A percentile compares a stretch with the other conserved stretches of the same genome.
Conservation (phyloP, 768 basidiomycete species). For the Boletus vinaceobasis region DNA sequence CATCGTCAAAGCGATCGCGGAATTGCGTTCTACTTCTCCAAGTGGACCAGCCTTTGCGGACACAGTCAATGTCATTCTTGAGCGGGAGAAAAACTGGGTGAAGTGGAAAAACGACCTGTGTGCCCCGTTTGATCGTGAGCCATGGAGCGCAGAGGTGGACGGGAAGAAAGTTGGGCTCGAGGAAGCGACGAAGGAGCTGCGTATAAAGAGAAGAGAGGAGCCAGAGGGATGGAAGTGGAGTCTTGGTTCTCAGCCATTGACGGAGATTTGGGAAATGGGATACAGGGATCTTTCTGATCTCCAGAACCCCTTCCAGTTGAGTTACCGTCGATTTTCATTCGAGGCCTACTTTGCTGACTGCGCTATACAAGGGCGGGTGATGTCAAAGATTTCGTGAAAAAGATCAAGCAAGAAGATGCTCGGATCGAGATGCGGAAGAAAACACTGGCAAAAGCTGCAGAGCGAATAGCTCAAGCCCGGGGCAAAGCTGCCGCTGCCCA, state of each 20-base stretch:
- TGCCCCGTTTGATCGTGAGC: slow-evolving; percentile 71
- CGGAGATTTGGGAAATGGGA: slow-evolving; percentile 83
- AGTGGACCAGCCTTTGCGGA: slow-evolving; percentile 76
- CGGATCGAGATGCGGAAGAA: slow-evolving; percentile 53
- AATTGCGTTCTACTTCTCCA: slow-evolving; percentile 71
- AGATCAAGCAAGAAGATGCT: slow-evolving; percentile 63
- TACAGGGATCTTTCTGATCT: slow-evolving; percentile 62
- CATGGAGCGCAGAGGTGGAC: slow-evolving; percentile 51
- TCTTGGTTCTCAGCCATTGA: slow-evolving; percentile 66
- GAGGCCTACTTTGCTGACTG: background rate
- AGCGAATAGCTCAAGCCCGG: slow-evolving; percentile 38
- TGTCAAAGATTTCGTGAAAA: slow-evolving; percentile 70
- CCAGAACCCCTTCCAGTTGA: slow-evolving; percentile 63
- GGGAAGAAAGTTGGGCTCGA: slow-evolving; percentile 54
- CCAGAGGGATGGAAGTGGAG: slow-evolving; percentile 61
- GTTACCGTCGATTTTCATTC: slow-evolving; percentile 21
- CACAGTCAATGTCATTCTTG: slow-evolving; percentile 65
- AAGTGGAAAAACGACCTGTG: slow-evolving; percentile 87
- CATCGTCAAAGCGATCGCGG: slow-evolving; percentile 48
- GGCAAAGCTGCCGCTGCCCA: slow-evolving; percentile 39
- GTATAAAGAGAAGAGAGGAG: slow-evolving; percentile 54
- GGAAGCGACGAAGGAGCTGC: slow-evolving; percentile 52
- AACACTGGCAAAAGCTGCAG: slow-evolving; percentile 36
- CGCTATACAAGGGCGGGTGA: slow-evolving; percentile 54
- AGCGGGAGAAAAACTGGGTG: slow-evolving; percentile 87